A percentile compares a stretch with the other conserved stretches of the same genome.
phyloP scores from a whole-genome alignment of 768 basidiomycete species.

The Polyporus arcularius region DNA sequence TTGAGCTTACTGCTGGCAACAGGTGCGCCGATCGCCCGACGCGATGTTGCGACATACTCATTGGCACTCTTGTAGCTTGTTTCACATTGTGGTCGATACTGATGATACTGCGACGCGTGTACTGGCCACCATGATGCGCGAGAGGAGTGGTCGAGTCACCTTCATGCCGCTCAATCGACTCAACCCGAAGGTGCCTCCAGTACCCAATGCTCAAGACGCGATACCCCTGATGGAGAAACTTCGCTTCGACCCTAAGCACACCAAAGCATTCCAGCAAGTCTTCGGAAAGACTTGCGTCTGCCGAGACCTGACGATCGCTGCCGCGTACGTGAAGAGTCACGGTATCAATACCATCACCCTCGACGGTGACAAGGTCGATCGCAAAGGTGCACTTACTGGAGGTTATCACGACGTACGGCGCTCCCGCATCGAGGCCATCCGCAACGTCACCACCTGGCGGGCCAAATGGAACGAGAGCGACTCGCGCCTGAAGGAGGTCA shows the following conservation, averaged over 20 bases:
- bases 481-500: conserved; percentile 70
- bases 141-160: conserved; percentile 92
- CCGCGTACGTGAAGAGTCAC: conserved; percentile 92
- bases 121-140: conserved; percentile 91
- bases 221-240: conserved; percentile 85
- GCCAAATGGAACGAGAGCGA: conserved; percentile 68
- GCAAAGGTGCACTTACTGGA: conserved; percentile 94
- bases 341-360: conserved; percentile 96
- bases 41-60: conserved; percentile 1
- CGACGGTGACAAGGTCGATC: conserved; percentile 96
- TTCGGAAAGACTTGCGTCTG: conserved; percentile 98
- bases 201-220: conserved; percentile 74
- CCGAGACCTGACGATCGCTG: conserved; percentile 87
- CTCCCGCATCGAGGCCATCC: conserved; percentile 88
- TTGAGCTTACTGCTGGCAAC: conserved; percentile 95
- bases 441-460: conserved; percentile 74
- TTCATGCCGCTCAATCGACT: conserved; percentile 98
- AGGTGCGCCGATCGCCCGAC: conserved; percentile 51
- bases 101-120: conserved; percentile 90
- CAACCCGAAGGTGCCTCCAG: conserved; percentile 66
- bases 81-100: conserved; percentile 97
- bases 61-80: conserved; percentile 57
- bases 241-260: conserved; percentile 65
- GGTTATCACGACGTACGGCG: conserved; percentile 93
- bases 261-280: conserved; percentile 92